Percentiles rank a stretch among this genome's conserved stretches.
Conservation (phyloP, 768 basidiomycete species). For the Crepidotus variabilis region DNA sequence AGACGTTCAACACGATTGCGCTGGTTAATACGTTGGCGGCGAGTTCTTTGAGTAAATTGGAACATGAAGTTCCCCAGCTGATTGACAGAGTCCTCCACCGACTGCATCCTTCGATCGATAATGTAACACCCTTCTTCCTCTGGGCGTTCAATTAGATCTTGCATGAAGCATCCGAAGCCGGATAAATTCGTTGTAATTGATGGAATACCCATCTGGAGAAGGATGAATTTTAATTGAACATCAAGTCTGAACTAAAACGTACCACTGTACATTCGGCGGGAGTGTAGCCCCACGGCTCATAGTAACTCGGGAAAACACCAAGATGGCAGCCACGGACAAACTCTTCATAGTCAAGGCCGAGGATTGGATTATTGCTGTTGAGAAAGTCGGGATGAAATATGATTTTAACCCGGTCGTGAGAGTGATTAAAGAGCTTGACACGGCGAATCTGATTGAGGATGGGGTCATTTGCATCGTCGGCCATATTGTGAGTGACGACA, state of each 20-base stretch:
- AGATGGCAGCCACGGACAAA: constrained; percentile 98
- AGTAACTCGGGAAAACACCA: constrained; percentile 97
- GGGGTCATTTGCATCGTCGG: constrained; percentile 87
- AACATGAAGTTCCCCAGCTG: constrained; percentile 77
- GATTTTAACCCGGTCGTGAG: constrained; percentile 91
- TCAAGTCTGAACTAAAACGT: constrained; percentile 26
- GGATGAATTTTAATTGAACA: constrained; percentile 4
- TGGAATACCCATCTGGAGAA: constrained; percentile 88
- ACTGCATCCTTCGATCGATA: constrained; percentile 86
- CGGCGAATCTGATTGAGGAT: constrained; percentile 93
- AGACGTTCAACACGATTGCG: constrained; percentile 96
- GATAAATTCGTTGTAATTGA: constrained; percentile 97
- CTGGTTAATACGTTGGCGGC: constrained; percentile 98
- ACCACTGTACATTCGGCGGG: constrained; percentile 99
- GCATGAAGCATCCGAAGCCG: constrained; percentile 98
- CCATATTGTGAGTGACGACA: constrained; percentile 98
- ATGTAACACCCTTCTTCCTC: constrained; percentile 97
- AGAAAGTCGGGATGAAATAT: constrained; percentile 98
- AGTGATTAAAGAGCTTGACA: constrained; percentile 88
- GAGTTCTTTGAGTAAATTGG: constrained; percentile 72
- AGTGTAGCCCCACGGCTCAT: constrained; percentile 95
- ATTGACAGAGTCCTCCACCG: constrained; percentile 87
- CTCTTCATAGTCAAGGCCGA: constrained; percentile 98
- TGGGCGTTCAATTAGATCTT: constrained; percentile 92
- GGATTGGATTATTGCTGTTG: constrained; percentile 95